Evolutionary conservation across 257 asterid species (phyloP).

Genomic region (Scutellaria baicalensis): DNA sequence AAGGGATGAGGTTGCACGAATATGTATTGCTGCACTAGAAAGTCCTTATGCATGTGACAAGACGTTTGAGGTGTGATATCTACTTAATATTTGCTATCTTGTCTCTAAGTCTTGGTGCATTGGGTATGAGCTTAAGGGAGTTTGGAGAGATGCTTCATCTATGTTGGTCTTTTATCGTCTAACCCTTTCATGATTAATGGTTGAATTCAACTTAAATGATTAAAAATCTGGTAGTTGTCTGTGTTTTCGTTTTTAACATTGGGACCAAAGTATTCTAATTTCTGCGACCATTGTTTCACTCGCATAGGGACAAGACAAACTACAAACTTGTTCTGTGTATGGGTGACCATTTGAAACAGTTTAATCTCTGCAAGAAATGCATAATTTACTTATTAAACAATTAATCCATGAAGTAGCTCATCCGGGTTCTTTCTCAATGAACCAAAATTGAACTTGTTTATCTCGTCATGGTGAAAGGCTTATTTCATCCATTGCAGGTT

Average conservation of each 20-base stretch:
- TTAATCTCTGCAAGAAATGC: neutral
- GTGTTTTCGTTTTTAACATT: neutral
- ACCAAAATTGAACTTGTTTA: neutral
- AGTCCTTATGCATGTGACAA: conserved; percentile 88
- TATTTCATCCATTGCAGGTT: conserved; percentile 40
- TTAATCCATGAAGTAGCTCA: neutral
- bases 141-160: neutral
- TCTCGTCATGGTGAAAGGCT: neutral
- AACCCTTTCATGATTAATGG: neutral
- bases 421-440: neutral
- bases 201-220: neutral
- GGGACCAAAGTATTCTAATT: neutral
- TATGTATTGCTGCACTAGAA: conserved; percentile 81
- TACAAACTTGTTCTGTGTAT: neutral
- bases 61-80: conserved; percentile 68
- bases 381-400: neutral
- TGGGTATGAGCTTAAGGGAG: neutral
- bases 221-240: neutral
- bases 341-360: neutral
- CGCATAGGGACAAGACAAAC: neutral
- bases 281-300: neutral
- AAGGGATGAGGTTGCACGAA: conserved; percentile 86
- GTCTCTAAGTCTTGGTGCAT: neutral
- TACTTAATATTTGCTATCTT: neutral
- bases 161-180: neutral